phyloP scores from a whole-genome alignment of 495 filamentous ascomycete species.

The Penicillium paxilli region DNA sequence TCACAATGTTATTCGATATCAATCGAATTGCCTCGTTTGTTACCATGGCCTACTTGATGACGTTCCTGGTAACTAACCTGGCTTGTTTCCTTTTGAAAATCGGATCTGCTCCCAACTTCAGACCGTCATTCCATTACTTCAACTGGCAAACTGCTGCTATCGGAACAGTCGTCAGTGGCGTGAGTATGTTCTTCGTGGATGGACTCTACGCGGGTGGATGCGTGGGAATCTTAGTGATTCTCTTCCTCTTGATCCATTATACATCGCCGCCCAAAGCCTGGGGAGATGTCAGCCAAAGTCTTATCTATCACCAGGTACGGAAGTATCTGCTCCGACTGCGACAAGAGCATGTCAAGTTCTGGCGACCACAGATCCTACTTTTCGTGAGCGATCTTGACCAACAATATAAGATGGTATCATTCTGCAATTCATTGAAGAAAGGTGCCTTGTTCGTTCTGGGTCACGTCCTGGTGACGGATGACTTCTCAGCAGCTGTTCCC shows the following conservation, averaged over 20 bases:
- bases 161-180: conserved; percentile 71
- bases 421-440: conserved; percentile 90
- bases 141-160: conserved; percentile 79
- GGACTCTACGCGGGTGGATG: conserved; percentile 76
- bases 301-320: conserved; percentile 90
- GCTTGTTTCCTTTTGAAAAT: conserved; percentile 88
- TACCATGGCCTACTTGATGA: conserved; percentile 85
- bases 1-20: conserved; percentile 81
- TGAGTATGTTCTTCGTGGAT: conserved; percentile 89
- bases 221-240: conserved; percentile 67
- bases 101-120: conserved; percentile 89
- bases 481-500: conserved; percentile 74
- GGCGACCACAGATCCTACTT: conserved; percentile 82
- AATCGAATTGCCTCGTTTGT: conserved; percentile 88
- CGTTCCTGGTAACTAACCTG: conserved; percentile 65
- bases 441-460: conserved; percentile 82
- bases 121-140: conserved; percentile 86
- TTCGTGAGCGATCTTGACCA: conserved; percentile 79
- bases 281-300: conserved; percentile 86
- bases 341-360: conserved; percentile 91
- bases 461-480: conserved; percentile 81
- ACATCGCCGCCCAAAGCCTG: conserved; percentile 81
- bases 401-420: conserved; percentile 80
- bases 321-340: conserved; percentile 82
- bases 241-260: conserved; percentile 86